A percentile compares a stretch with the other conserved stretches of the same genome.
Conservation (phyloP, 2,329 filamentous ascomycete genomes). For the Fusarium siculi region DNA sequence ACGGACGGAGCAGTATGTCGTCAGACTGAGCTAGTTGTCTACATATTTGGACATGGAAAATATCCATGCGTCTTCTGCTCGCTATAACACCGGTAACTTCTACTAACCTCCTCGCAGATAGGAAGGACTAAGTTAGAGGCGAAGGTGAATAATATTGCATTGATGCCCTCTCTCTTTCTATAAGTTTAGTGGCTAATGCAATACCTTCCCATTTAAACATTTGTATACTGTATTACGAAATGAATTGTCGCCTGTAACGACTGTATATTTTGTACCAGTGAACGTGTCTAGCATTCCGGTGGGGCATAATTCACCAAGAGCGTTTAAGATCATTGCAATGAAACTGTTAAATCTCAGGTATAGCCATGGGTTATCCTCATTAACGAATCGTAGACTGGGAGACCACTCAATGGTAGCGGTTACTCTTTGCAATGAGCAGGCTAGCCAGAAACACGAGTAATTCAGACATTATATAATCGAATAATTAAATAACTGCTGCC, state of each 20-base stretch:
- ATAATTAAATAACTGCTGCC: background rate
- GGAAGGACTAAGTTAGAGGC: background rate
- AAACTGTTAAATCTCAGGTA: background rate
- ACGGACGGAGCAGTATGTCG: conserved; percentile 4
- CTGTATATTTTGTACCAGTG: background rate
- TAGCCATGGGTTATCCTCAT: background rate
- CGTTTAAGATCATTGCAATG: conserved; percentile 1
- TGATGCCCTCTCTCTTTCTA: background rate
- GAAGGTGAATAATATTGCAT: background rate
- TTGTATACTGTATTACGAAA: background rate
- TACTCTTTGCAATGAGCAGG: background rate
- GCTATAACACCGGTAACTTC: conserved; percentile 7
- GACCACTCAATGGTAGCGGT: background rate
- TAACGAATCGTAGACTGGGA: background rate
- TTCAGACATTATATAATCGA: background rate
- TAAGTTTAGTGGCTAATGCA: background rate
- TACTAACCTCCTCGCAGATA: background rate
- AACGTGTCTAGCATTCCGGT: background rate
- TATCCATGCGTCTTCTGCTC: background rate
- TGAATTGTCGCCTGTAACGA: background rate
- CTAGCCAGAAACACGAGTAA: background rate
- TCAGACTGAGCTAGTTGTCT: background rate
- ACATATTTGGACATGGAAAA: background rate
- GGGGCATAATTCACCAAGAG: background rate
- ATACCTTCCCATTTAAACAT: background rate